Percentiles rank a stretch among this genome's conserved stretches.
phyloP scores from a whole-genome alignment of 140 eudicot species.

The Ambrosia hybrid region DNA sequence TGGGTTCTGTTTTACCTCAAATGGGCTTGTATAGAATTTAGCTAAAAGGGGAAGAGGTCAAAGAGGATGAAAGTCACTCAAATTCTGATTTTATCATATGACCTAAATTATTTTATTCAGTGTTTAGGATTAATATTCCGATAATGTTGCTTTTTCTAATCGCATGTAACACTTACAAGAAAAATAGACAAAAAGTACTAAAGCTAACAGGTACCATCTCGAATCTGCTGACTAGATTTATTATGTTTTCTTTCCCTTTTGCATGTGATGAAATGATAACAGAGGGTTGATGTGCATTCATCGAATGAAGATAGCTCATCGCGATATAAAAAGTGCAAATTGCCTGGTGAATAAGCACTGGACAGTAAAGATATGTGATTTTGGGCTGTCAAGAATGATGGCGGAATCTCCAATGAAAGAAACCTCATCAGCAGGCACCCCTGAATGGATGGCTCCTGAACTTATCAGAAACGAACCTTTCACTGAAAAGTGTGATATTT shows the following conservation, averaged over 20 bases:
- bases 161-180: background rate
- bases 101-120: background rate
- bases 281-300: constrained; percentile 98
- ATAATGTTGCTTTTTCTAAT: background rate
- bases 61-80: background rate
- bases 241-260: background rate
- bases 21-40: too few species aligned
- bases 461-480: constrained; percentile 89
- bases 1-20: background rate
- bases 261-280: constrained; percentile 19
- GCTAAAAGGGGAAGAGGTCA: background rate
- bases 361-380: constrained; percentile 94
- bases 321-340: constrained; percentile 95
- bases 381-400: constrained; percentile 94
- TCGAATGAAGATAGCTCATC: constrained; percentile 95
- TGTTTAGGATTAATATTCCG: background rate
- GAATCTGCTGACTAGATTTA: too few species aligned
- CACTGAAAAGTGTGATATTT: constrained; percentile 87
- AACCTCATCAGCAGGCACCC: constrained; percentile 94
- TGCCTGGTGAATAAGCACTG: constrained; percentile 95
- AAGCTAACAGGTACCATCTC: background rate
- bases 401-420: constrained; percentile 56
- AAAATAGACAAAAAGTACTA: background rate
- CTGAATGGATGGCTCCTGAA: constrained; percentile 99
- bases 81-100: background rate